Base-by-base conservation (phyloP, 495 filamentous ascomycete genomes). In the Lophiostoma macrostomum region DNA sequence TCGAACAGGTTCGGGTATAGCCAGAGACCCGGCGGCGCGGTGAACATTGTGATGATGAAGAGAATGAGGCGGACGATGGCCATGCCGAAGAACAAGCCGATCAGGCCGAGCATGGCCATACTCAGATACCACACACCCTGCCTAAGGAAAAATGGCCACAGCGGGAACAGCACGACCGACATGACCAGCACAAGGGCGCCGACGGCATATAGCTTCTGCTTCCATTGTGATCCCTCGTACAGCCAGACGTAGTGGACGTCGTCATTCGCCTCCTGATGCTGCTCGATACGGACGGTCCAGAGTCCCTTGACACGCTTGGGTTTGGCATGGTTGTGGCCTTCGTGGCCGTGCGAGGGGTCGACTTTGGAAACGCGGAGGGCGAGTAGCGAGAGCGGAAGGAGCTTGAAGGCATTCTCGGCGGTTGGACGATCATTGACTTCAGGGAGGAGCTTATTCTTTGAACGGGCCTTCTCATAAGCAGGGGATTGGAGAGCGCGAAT, bases 1-100 rank as follows among this genome's bases (percentile, higher is more conserved):
- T 97, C 94, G 72, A 96, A 99, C 18, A 99, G 69, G 66, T 99
- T 99, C 37, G 94, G 94, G 76, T 90, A 99, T 37, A 99, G 76
- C 94, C 94, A 99, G 24, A 99, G 75, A 56, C 94, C 94, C 1
- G 91, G 93, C 12, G 90, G 76, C 8, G 82, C 78, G 6, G 80
- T 76, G 65, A 97, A 91, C 61, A 95, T 87, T 10, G 94, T 97
- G 66, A 91, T 71, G 61, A 85, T 85, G 73, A 97, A 99, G n/a
- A 99, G 73, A 45, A 97, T 95, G 18, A 97, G 76, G 47, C 94
- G 80, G 79, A 97, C 88, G 59, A 99, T 91, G 0, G 91, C 84
- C 91, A 99, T 96, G 61, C 81, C 86, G 71, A 99, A 96, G 82
- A 99, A 99, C 45, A 95, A 70, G 25, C 89, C 94, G 31, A 99